phyloP scores from a whole-genome alignment of 2,329 filamentous ascomycete species.

The Xylaria sp. region DNA sequence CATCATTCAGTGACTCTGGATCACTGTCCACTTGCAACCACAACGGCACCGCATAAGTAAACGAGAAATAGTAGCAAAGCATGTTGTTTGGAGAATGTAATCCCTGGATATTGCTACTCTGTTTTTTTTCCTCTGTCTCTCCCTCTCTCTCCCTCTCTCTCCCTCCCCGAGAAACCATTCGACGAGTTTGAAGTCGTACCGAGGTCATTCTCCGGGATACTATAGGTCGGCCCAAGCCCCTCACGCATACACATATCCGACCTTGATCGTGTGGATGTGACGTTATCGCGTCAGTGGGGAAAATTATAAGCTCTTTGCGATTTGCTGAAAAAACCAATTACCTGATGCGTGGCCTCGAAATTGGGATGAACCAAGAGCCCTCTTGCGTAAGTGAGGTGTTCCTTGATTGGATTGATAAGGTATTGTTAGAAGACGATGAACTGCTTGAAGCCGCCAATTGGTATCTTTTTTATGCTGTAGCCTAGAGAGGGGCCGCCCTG shows the following conservation, averaged over 20 bases:
- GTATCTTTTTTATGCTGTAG: slow-evolving; percentile 2
- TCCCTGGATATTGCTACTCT: background rate
- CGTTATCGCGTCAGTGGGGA: background rate
- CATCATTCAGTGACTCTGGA: background rate
- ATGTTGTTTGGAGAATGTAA: background rate
- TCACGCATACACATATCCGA: background rate
- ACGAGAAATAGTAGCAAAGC: background rate
- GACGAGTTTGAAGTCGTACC: background rate
- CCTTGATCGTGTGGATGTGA: background rate
- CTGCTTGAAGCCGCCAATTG: background rate
- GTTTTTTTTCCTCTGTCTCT: too few relatives aligned
- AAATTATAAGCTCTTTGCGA: background rate
- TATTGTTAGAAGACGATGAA: background rate
- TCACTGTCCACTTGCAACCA: background rate
- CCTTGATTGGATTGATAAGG: background rate
- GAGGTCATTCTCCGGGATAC: too few relatives aligned
- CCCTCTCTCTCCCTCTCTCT: background rate
- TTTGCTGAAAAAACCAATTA: background rate
- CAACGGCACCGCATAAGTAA: background rate
- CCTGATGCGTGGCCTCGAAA: background rate
- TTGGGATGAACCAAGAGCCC: background rate
- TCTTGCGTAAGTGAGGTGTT: background rate
- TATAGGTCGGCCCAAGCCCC: too few relatives aligned
- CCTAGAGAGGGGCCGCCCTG: background rate
- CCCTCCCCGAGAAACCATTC: background rate